Evolutionary conservation across 257 asterid species (phyloP), one percentile per base, ranked within the genome.

Genomic region (Solanum piurae): DNA sequence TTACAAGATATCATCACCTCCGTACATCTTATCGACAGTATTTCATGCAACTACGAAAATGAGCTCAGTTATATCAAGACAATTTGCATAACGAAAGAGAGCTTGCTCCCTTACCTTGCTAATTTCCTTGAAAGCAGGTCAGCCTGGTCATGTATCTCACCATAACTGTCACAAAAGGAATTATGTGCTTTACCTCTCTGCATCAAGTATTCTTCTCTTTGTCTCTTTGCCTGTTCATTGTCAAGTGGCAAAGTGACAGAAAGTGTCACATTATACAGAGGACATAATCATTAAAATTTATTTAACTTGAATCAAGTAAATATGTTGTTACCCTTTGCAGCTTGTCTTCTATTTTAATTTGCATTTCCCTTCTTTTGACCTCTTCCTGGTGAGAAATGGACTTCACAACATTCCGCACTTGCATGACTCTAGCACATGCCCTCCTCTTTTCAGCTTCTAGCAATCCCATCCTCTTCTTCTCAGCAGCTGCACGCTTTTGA

Each of bases 401-500:
- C 88, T 87, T 95, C 64, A 99, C 99, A 83, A 88, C 96, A 86
- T 91, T 95, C 83, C 90, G 98, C 49, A 91, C 98, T 93, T 95
- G 97, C 85, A 94, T 89, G 84, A 92, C 93, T 89, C 95, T 92
- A 86, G 96, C 98, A 86, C 89, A 92, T 29, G 96, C 99, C 85
- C 92, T 93, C 88, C 89, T 94, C 92, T 93, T 97, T 94, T 97
- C 99, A 8, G 96, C 99, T 88, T 97, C 99, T 88, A 97, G 92
- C 89, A 97, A 91, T 84, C 95, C 95, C 84, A 93, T 80, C 49
- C 99, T 91, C 87, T 95, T 97, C 88, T 90, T 94, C 93, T 97
- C 99, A 55, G 99, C 99, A 88, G 93, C 97, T 10, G 97, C 95
- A 84, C 99, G 98, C 90, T 97, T 97, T 89, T 97, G 99, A 90